These are phyloP conservation scores for Penicillium sp. DNA, from an alignment of 2,329 filamentous ascomycete species.

Conservation along the genomic window DNA sequence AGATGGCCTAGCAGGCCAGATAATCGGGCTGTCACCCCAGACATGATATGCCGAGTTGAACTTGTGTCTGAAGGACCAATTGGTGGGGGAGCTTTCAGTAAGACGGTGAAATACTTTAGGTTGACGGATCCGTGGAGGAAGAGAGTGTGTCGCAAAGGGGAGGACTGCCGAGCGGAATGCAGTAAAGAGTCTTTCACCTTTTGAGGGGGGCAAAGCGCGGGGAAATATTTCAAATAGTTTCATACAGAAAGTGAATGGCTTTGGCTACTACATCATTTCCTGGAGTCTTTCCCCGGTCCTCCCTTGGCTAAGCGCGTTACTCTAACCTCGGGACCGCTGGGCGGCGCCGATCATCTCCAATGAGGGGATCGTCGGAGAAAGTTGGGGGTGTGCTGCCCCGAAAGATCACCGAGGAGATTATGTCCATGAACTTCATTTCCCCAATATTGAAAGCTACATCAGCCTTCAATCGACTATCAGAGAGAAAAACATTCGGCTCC, in stretches of 20 bases:
- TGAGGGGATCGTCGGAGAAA: too few species aligned
- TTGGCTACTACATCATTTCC: too few species aligned
- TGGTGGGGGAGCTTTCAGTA: background rate
- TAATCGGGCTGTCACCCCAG: slow-evolving; percentile 22
- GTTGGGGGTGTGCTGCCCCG: too few species aligned
- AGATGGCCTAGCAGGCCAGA: slow-evolving; percentile 29
- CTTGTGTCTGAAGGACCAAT: background rate
- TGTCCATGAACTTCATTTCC: too few species aligned
- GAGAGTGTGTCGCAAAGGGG: background rate
- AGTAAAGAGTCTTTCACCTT: too few species aligned
- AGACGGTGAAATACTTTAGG: too few species aligned
- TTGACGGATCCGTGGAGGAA: background rate
- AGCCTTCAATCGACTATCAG: too few species aligned
- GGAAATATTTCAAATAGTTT: background rate
- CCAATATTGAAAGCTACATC: too few species aligned
- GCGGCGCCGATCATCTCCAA: background rate
- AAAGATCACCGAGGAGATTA: too few species aligned
- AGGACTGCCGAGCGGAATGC: background rate
- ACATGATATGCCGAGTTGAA: slow-evolving; percentile 14
- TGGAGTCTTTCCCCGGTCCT: too few species aligned
- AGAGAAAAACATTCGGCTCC: too few species aligned
- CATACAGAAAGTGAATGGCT: too few species aligned
- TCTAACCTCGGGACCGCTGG: background rate
- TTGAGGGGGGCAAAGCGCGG: slow-evolving; percentile 2
- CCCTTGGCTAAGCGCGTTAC: background rate